A percentile compares a stretch with the other conserved stretches of the same genome.
Evolutionary conservation across 106 monocot genomes (phyloP).

Genomic region (Allium fistulosum): DNA sequence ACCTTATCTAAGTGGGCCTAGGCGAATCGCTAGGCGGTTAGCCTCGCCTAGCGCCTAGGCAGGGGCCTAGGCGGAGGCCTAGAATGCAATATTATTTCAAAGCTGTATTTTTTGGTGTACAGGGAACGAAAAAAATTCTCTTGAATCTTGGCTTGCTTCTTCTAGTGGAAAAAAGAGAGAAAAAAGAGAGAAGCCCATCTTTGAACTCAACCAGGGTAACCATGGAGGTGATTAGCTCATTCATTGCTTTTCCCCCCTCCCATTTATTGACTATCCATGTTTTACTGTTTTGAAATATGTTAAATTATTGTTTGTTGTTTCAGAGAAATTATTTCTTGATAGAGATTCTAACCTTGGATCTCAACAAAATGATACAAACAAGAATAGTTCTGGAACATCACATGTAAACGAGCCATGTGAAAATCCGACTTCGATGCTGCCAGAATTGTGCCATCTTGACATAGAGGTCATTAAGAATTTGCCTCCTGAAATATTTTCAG

Average conservation of each 20-base stretch:
- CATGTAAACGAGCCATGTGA: slow-evolving; percentile 6
- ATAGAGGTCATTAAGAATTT: slow-evolving; percentile 66
- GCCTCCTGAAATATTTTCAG: slow-evolving; percentile 76
- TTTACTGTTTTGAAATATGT: not conserved
- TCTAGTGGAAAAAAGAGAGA: slow-evolving; percentile 10
- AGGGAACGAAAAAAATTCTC: slow-evolving; percentile 42
- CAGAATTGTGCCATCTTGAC: slow-evolving; percentile 65
- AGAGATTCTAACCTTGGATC: not conserved
- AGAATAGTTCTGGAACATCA: slow-evolving; percentile 9
- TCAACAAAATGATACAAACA: slow-evolving; percentile 2
- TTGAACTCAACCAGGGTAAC: slow-evolving; percentile 1
- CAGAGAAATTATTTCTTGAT: not conserved
- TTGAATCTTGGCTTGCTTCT: slow-evolving; percentile 65
- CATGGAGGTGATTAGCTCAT: slow-evolving; percentile 27
- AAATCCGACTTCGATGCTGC: slow-evolving; percentile 24
- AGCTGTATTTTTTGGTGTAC: not conserved
- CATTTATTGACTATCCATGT: not conserved
- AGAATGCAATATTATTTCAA: too few species aligned
- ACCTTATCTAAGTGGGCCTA: too few species aligned
- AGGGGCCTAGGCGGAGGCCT: too few species aligned
- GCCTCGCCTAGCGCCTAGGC: too few species aligned
- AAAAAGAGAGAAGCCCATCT: slow-evolving; percentile 6
- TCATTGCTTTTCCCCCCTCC: not conserved
- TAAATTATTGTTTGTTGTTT: not conserved
- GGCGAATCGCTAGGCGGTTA: too few species aligned